These are phyloP conservation scores for Phytopythium litorale DNA, from an alignment of 352 stramenopile species.

Conservation along the genomic window DNA sequence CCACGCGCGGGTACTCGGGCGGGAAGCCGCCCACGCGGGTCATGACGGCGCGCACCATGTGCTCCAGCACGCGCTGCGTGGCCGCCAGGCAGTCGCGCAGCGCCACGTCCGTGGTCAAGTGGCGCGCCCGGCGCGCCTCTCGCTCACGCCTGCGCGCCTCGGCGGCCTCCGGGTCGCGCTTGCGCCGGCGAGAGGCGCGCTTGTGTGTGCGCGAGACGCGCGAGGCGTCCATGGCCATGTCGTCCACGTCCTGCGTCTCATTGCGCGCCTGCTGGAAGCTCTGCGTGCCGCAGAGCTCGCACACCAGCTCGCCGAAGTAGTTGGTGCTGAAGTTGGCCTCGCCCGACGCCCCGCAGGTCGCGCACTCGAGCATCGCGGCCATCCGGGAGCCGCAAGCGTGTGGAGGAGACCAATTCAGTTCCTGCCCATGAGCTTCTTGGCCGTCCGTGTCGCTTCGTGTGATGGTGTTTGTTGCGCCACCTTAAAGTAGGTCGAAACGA, in stretches of 20 bases:
- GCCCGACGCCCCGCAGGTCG: constrained; percentile 67
- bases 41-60: constrained; percentile 45
- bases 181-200: constrained; percentile 30
- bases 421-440: no score
- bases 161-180: constrained; percentile 7
- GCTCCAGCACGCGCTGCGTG: constrained; percentile 57
- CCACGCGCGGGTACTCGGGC: constrained; percentile 37
- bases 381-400: no score
- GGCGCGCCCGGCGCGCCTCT: neutral
- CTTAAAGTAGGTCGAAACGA: no score
- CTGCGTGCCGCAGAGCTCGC: constrained; percentile 82
- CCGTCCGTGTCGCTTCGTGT: no score
- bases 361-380: constrained; percentile 59
- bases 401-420: neutral
- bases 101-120: constrained; percentile 15
- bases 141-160: neutral
- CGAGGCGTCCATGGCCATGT: constrained; percentile 52
- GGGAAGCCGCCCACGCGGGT: constrained; percentile 33
- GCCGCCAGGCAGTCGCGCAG: constrained; percentile 58
- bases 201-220: constrained; percentile 32
- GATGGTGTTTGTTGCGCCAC: no score
- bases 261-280: constrained; percentile 77
- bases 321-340: constrained; percentile 82
- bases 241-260: constrained; percentile 78
- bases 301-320: constrained; percentile 83